phyloP scores from a whole-genome alignment of 352 stramenopile species.

The Pythium scleroteichum region DNA sequence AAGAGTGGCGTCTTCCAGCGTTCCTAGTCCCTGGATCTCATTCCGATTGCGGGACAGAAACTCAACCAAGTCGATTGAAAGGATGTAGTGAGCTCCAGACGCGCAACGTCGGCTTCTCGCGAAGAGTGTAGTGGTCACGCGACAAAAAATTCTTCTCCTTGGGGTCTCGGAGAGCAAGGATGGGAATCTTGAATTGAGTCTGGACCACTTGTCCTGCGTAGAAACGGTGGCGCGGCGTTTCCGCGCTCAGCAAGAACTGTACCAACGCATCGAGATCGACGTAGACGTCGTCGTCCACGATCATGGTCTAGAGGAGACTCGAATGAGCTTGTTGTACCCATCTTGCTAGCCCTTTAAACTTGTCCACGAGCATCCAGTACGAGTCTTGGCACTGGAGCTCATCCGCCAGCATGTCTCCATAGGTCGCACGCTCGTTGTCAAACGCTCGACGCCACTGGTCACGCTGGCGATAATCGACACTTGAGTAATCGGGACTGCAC shows the following conservation, averaged over 20 bases:
- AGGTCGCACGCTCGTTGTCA: constrained; percentile 32
- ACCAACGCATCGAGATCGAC: neutral
- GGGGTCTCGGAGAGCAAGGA: constrained; percentile 9
- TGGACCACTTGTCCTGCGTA: constrained; percentile 38
- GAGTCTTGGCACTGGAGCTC: constrained; percentile 51
- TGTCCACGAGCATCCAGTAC: constrained; percentile 46
- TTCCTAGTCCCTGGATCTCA: constrained; percentile 1
- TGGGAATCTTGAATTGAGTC: constrained; percentile 19
- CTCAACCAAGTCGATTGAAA: constrained; percentile 31
- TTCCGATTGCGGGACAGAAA: constrained; percentile 23
- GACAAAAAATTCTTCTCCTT: constrained; percentile 18
- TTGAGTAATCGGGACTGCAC: constrained; percentile 20
- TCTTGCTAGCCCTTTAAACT: constrained; percentile 46
- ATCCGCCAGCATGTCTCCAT: constrained; percentile 46
- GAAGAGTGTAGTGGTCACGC: constrained; percentile 5
- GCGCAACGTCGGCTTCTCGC: constrained; percentile 33
- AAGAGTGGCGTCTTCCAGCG: constrained; percentile 12
- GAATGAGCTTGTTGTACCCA: neutral
- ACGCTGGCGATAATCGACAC: too few species aligned
- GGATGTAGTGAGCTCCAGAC: constrained; percentile 35
- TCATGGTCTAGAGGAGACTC: constrained; percentile 25
- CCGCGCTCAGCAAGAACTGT: neutral
- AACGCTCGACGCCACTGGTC: neutral
- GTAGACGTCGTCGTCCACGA: constrained; percentile 60
- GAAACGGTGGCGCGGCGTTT: constrained; percentile 6